Percentiles rank a stretch among this genome's conserved stretches.
These are phyloP conservation scores for Strombidium stylifer DNA, from an alignment of 73 alveolate genomes.

Conservation along the genomic window DNA sequence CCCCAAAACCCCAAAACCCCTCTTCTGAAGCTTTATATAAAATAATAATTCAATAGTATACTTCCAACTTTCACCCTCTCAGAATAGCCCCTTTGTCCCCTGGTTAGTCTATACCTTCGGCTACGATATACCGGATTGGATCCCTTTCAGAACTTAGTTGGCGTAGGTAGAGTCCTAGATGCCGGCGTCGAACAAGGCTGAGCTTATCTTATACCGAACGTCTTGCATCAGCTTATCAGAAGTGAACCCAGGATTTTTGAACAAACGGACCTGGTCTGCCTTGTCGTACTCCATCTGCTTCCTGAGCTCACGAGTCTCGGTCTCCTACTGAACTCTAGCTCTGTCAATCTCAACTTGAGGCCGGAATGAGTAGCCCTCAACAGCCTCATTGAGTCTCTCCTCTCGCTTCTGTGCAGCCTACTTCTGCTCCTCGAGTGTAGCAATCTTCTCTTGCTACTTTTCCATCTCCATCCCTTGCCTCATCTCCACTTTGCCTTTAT, in stretches of 20 bases:
- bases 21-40: too few relatives aligned
- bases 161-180: slow-evolving; percentile 68
- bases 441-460: slow-evolving; percentile 45
- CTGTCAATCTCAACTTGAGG: slow-evolving; percentile 88
- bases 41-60: too few relatives aligned
- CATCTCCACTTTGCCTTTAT: slow-evolving; percentile 50
- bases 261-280: slow-evolving; percentile 84
- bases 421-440: too few relatives aligned
- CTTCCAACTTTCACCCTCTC: too few relatives aligned
- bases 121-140: neutral
- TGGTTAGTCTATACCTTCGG: too few relatives aligned
- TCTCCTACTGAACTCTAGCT: slow-evolving; percentile 73
- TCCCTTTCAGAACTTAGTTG: slow-evolving; percentile 61
- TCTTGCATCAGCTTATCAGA: slow-evolving; percentile 90
- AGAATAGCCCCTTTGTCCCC: too few relatives aligned
- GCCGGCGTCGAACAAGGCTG: slow-evolving; percentile 91
- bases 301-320: slow-evolving; percentile 77
- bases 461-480: slow-evolving; percentile 70
- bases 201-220: slow-evolving; percentile 84
- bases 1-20: too few relatives aligned
- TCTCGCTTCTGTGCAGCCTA: slow-evolving; percentile 56
- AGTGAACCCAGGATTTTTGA: slow-evolving; percentile 85
- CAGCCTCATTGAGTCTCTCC: slow-evolving; percentile 79
- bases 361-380: slow-evolving; percentile 80
- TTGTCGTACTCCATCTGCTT: slow-evolving; percentile 72